Evolutionary conservation across 805 yeast species (phyloP).

Genomic region (Clavispora santaluciae): DNA sequence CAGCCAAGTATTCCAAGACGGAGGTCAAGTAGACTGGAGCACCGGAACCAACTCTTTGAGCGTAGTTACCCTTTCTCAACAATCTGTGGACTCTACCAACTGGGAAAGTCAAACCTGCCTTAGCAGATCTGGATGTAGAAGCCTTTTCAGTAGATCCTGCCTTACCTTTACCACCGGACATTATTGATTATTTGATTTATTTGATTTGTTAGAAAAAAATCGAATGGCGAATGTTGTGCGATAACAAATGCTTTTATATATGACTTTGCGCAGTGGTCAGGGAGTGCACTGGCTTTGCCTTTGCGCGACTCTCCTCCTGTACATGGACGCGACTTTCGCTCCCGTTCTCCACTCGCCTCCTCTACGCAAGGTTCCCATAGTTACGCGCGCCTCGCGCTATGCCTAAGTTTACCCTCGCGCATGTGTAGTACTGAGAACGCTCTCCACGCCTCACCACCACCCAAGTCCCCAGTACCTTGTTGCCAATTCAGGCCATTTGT

Average conservation of each 20-base stretch:
- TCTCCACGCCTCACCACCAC: neutral
- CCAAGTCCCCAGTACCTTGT: neutral
- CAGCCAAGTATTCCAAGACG: conserved; percentile 46
- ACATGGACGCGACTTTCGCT: conserved; percentile 4
- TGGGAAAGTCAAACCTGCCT: conserved; percentile 49
- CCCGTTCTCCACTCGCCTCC: conserved; percentile 11
- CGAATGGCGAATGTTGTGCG: conserved; percentile 6
- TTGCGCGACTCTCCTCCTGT: conserved; percentile 8
- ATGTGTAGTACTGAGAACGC: conserved; percentile 4
- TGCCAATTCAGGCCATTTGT: no score
- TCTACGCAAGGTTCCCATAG: conserved; percentile 10
- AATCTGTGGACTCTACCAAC: conserved; percentile 50
- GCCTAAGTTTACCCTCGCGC: conserved; percentile 6
- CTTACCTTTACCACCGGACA: conserved; percentile 32
- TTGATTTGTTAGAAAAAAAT: conserved; percentile 3
- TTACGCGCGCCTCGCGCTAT: conserved; percentile 12
- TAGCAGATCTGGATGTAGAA: conserved; percentile 45
- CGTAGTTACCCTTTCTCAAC: conserved; percentile 48
- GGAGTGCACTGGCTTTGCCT: conserved; percentile 5
- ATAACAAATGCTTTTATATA: conserved; percentile 8
- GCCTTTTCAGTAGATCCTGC: conserved; percentile 45
- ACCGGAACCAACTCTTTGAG: conserved; percentile 50
- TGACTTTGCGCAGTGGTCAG: conserved; percentile 2
- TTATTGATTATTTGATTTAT: conserved; percentile 9
- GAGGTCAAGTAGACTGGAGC: conserved; percentile 49